Conservation (phyloP, 164 flowering plant species). For the Akebia trifoliata region DNA sequence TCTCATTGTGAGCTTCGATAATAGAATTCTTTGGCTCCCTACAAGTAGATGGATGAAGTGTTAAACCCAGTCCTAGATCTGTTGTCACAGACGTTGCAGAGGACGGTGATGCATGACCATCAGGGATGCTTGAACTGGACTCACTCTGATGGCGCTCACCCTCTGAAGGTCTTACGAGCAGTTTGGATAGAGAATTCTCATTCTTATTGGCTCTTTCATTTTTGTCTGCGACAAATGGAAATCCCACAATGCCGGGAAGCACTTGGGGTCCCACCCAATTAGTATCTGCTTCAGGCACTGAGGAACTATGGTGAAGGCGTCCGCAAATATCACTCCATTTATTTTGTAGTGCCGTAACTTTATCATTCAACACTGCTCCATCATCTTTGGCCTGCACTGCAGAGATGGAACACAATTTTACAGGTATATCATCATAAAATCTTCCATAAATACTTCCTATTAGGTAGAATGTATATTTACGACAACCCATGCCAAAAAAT, state of each 20-base stretch:
- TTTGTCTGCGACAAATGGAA: conserved; percentile 23
- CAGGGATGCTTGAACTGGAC: conserved; percentile 14
- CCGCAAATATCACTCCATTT: conserved; percentile 68
- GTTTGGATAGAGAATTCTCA: conserved; percentile 21
- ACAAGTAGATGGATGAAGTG: conserved; percentile 24
- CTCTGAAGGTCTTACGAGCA: too few relatives aligned
- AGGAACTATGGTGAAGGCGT: conserved; percentile 31
- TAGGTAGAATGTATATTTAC: too few relatives aligned
- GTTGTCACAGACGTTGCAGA: conserved; percentile 56
- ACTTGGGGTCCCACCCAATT: conserved; percentile 18
- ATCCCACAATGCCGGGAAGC: conserved; percentile 29
- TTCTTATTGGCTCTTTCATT: conserved; percentile 21
- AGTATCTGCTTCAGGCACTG: conserved; percentile 21
- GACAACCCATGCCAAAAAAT: too few relatives aligned
- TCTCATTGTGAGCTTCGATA: conserved; percentile 18
- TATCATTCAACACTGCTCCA: conserved; percentile 34
- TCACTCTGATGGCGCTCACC: too few relatives aligned
- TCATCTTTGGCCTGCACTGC: conserved; percentile 86
- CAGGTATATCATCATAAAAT: conserved; percentile 19
- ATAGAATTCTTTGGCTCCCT: conserved; percentile 19
- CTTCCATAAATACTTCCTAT: conserved; percentile 3
- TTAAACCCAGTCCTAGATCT: conserved; percentile 57
- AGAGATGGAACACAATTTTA: conserved; percentile 29
- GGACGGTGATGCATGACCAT: conserved; percentile 29
- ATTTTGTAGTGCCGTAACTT: conserved; percentile 42